Evolutionary conservation across 2,329 filamentous ascomycete species (phyloP).

Genomic region (Cryphonectria naterciae): DNA sequence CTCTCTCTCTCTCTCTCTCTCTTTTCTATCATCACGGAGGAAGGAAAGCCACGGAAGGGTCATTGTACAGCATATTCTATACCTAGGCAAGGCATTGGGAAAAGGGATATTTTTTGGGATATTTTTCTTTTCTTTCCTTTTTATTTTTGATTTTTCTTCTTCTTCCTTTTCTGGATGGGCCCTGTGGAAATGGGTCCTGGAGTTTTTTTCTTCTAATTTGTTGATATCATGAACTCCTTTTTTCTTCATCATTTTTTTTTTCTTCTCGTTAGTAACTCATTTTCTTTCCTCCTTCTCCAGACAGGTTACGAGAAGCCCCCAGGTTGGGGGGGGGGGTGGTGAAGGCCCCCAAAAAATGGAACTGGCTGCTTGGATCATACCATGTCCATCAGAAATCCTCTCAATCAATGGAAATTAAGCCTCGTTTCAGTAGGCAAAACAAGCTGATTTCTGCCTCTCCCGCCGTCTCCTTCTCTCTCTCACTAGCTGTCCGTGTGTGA

Average conservation of each 20-base stretch:
- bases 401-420: not conserved
- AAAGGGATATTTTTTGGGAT: not conserved
- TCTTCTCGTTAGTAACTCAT: not conserved
- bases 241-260: not conserved
- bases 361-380: not conserved
- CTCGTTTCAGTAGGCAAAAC: not conserved
- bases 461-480: not conserved
- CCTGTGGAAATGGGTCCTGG: not conserved
- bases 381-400: not conserved
- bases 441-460: not conserved
- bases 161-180: not conserved
- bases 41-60: not conserved
- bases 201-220: not conserved
- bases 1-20: not conserved
- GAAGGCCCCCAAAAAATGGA: not conserved
- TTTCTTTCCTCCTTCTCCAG: not conserved
- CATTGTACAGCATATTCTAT: constrained; percentile 7
- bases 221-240: not conserved
- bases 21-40: not conserved
- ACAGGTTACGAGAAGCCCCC: not conserved
- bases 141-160: not conserved
- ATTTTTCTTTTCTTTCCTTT: not conserved
- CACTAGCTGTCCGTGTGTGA: not conserved
- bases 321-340: not conserved
- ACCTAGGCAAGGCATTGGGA: constrained; percentile 5